Percentiles rank a stretch among this genome's conserved stretches.
These are phyloP conservation scores for Cymbidium sinense DNA, from an alignment of 106 monocot genomes.

Conservation along the genomic window DNA sequence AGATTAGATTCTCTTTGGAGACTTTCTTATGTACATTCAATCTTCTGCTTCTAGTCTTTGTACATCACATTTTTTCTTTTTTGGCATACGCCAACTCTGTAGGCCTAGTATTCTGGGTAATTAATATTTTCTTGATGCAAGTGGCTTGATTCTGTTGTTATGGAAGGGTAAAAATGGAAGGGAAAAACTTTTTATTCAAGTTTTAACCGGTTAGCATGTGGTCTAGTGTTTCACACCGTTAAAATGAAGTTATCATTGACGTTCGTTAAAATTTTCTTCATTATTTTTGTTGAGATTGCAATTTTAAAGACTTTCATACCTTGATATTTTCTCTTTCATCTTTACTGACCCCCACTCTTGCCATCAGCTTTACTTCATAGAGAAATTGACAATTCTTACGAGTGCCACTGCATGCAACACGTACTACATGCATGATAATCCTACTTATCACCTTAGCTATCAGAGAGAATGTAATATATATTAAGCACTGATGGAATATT, in stretches of 20 bases:
- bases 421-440: not conserved
- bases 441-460: not conserved
- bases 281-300: not conserved
- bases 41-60: slow-evolving; percentile 2
- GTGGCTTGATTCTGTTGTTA: not conserved
- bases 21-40: not conserved
- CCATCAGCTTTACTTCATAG: not conserved
- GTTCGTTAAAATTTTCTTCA: not conserved
- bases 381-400: not conserved
- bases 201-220: not conserved
- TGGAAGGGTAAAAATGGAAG: not conserved
- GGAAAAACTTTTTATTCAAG: not conserved
- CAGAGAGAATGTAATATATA: not conserved
- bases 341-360: not conserved
- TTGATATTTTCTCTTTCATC: too few relatives aligned
- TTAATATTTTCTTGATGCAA: not conserved
- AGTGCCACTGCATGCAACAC: not conserved
- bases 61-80: not conserved
- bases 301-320: not conserved
- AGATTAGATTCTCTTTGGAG: not conserved
- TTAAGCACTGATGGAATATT: not conserved
- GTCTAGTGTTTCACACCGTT: not conserved
- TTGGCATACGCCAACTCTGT: not conserved
- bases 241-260: not conserved
- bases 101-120: not conserved